Evolutionary conservation across 306 rosid species (phyloP).

Genomic region (Astragalus membranaceus): DNA sequence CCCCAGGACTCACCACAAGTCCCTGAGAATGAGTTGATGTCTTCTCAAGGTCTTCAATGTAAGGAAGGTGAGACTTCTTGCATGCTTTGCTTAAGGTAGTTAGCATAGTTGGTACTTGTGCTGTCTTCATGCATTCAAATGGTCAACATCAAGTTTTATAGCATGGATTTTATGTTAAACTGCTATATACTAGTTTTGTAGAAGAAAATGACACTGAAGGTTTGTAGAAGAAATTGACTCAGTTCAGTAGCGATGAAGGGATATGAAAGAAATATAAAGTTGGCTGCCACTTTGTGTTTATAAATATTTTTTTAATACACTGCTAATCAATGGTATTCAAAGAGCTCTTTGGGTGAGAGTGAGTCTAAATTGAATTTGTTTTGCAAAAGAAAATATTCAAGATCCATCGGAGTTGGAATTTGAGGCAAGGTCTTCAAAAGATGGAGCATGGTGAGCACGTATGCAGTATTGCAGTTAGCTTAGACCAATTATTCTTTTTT

Average conservation of each 20-base stretch:
- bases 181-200: neutral
- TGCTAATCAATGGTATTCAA: neutral
- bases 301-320: neutral
- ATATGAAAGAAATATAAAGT: neutral
- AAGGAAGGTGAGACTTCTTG: conserved; percentile 36
- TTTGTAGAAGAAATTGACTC: neutral
- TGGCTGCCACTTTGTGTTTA: conserved; percentile 1
- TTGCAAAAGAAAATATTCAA: conserved; percentile 37
- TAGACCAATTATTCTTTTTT: neutral
- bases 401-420: conserved; percentile 73
- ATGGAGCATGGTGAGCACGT: conserved; percentile 81
- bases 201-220: conserved; percentile 1
- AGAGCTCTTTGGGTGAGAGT: conserved; percentile 1
- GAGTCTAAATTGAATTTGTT: conserved; percentile 14
- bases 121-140: neutral
- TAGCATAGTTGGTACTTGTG: conserved; percentile 12
- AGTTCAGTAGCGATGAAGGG: neutral
- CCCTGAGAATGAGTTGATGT: conserved; percentile 22
- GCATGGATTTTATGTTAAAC: neutral
- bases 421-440: conserved; percentile 90
- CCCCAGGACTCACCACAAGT: conserved; percentile 38
- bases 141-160: neutral
- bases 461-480: neutral
- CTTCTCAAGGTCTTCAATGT: conserved; percentile 27
- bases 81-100: conserved; percentile 32